Evolutionary conservation across 805 yeast genomes (phyloP), one percentile per base, ranked within the genome.

Genomic region (Schizosaccharomyces japonicus): DNA sequence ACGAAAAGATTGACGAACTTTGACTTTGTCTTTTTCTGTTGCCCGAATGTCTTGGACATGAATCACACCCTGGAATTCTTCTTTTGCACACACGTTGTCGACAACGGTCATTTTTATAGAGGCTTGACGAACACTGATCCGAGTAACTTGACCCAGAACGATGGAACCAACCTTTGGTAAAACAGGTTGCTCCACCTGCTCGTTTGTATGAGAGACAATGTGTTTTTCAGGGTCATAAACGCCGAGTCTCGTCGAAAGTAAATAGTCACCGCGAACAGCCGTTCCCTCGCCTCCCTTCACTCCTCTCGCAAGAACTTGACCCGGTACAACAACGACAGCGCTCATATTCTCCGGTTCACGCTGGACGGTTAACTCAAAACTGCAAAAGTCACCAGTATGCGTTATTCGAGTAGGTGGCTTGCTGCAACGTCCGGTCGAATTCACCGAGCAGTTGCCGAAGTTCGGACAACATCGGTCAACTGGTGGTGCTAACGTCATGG

Each of bases 11-110:
- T 81, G 81, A 49, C 73, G 70, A 30, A 87, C 69, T 56, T 78
- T 78, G 29, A 84, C 85, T 56, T 74, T 73, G 58, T 90, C 98
- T 56, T 94, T 68, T 54, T 90, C 95, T 0, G 95, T 82, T 19
- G 87, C 77, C 51, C 95, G 69, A 1, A 90, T 75, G 61, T 90
- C 98, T 60, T 83, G 93, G 2, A 80, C 52, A 53, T 57, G 48
- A 13, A 55, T 55, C 19, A 55, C 49, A 19, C 58, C 58, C 8
- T 54, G 51, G 42, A 50, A 55, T 33, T 52, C 57, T 8, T 53
- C 58, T 25, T 49, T 46, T 10, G 50, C 34, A 19, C 44, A 39
- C n/a, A 48, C 45, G 32, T 73, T 73, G 51, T 80, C 87, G 3
- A 79, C 76, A 0, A 71, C 77, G 34, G 72, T 56, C 15, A 90